Percentiles rank a stretch among this genome's conserved stretches.
phyloP scores from a whole-genome alignment of 1,284 basidiomycete genomes.

The Cutaneotrichosporon spelunceum region DNA sequence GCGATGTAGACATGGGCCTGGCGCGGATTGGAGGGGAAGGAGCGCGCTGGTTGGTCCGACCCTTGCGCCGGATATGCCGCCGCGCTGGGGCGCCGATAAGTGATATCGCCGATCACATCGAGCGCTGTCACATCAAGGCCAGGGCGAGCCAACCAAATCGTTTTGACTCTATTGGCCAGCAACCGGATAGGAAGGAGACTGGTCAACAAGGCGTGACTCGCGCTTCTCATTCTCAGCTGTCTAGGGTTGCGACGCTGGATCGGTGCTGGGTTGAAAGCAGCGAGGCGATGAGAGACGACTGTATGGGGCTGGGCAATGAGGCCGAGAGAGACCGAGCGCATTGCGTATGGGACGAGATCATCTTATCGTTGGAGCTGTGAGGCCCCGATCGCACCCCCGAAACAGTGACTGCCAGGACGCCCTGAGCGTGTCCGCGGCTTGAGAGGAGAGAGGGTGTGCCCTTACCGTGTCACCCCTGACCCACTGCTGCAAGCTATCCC shows the following conservation, averaged over 20 bases:
- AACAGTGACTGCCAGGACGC: neutral
- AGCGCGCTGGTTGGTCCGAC: neutral
- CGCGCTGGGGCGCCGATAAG: neutral
- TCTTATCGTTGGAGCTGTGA: no score
- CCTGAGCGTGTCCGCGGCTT: no score
- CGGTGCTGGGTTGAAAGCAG: neutral
- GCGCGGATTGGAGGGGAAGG: neutral
- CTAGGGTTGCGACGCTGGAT: neutral
- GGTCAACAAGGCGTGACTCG: neutral
- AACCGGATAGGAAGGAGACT: neutral
- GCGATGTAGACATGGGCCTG: no score
- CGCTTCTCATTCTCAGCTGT: neutral
- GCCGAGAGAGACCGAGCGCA: no score
- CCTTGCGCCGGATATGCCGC: neutral
- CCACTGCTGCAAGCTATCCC: no score
- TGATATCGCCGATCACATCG: neutral
- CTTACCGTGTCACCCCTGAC: no score
- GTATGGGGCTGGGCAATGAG: neutral
- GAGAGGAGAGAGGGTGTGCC: no score
- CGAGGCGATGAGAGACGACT: neutral
- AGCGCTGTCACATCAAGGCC: neutral
- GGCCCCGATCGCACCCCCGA: neutral
- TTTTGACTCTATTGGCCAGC: no score
- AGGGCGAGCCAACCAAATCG: no score
- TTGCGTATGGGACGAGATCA: no score